Evolutionary conservation across 176 grass and related monocot species (phyloP).

Genomic region (Ensete glaucum): DNA sequence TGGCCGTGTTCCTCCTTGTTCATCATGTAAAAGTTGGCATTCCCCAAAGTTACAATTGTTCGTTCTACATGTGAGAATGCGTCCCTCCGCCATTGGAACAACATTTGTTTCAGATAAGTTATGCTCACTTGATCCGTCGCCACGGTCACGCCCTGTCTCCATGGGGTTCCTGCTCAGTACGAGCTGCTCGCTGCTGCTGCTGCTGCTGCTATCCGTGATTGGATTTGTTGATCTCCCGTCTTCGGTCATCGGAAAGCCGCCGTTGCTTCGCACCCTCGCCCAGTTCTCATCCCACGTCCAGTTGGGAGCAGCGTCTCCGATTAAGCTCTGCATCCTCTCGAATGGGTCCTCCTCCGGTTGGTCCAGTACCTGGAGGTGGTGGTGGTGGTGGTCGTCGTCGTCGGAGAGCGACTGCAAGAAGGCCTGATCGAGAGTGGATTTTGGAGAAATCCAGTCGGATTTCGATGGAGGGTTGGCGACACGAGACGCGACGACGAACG

Average conservation of each 20-base stretch:
- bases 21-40: too few species aligned
- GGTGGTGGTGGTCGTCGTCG: background rate
- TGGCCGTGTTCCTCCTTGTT: too few species aligned
- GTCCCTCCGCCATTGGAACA: too few species aligned
- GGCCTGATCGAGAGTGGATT: slow-evolving; percentile 14
- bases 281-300: slow-evolving; percentile 19
- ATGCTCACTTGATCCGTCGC: too few species aligned
- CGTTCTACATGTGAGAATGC: too few species aligned
- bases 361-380: background rate
- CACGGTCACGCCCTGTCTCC: too few species aligned
- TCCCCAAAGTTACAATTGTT: too few species aligned
- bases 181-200: too few species aligned
- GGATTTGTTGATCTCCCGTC: too few species aligned
- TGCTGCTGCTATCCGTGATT: too few species aligned
- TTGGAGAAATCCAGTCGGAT: background rate
- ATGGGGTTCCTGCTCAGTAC: too few species aligned
- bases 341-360: background rate
- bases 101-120: too few species aligned
- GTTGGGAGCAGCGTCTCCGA: background rate
- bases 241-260: background rate
- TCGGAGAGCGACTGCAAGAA: slow-evolving; percentile 11
- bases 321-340: background rate
- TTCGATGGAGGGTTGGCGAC: background rate
- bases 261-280: slow-evolving; percentile 1
- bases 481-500: background rate